Evolutionary conservation across 805 yeast species (phyloP), one percentile per base, ranked within the genome.

Genomic region (Isabelozyma rhagii): DNA sequence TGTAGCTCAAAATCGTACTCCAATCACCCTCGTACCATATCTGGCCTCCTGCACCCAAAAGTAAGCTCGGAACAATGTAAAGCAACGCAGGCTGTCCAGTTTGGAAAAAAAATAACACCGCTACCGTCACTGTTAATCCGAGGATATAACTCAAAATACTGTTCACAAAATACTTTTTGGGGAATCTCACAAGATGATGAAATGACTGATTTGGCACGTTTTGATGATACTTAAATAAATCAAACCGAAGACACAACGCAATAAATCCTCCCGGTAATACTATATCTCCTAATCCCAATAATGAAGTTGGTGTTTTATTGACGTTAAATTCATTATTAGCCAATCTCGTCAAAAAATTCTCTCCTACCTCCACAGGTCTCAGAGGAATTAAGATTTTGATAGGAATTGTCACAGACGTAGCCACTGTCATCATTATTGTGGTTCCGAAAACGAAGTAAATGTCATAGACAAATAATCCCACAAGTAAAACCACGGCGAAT

Each of bases 41-140:
- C n/a, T 56, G 45, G 0, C 81, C 80, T 0, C 66, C 55, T 0
- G 58, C 38, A 0, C 64, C n/a, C 0, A 75, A 69, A 0, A 76
- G 64, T 0, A 69, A 8, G 15, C 67, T 38, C 4, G 91, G 91
- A 4, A 83, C 83, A 25, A 85, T 62, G 58, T 84, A 85, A 15
- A 86, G 59, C 52, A 86, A 66, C 0, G 90, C 90, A 1, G 91
- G 91, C 63, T 85, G 91, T 0, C 83, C 89, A 9, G 58, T 61
- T 1, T 73, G 56, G 52, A 57, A 78, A 3, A 58, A 46, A 31
- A 68, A 65, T 45, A 78, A 61, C 3, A 73, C 78, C 2, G 52
- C 55, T 45, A 77, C 63, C 1, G 89, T 80, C 0, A 58, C 44
- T 0, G 62, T 18, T 39, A 85, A 59, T 0, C 82, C 85, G n/a